These are phyloP conservation scores for Gossypium schwendimanii DNA, from an alignment of 441 rosid species.

Conservation along the genomic window DNA sequence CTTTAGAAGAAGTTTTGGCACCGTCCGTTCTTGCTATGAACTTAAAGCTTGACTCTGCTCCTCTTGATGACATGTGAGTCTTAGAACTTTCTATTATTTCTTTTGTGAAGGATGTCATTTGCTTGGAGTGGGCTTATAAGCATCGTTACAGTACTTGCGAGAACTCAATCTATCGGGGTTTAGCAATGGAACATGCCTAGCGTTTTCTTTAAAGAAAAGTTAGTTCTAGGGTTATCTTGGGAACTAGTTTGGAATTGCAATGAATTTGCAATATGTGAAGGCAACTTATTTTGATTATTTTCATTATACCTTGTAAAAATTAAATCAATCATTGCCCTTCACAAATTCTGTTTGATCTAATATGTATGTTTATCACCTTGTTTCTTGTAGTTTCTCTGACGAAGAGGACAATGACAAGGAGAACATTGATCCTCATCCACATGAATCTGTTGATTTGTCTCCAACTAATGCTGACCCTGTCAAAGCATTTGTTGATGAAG, in stretches of 20 bases:
- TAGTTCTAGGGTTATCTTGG: background rate
- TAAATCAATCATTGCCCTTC: background rate
- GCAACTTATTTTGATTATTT: background rate
- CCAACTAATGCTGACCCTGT: constrained; percentile 60
- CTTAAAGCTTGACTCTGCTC: constrained; percentile 59
- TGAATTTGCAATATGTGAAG: background rate
- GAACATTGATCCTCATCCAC: constrained; percentile 32
- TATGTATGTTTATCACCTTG: constrained; percentile 2
- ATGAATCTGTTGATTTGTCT: constrained; percentile 25
- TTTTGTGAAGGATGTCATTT: background rate
- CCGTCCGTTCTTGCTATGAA: constrained; percentile 64
- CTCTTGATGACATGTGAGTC: constrained; percentile 46
- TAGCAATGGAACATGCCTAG: background rate
- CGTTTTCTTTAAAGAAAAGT: background rate
- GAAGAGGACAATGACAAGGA: constrained; percentile 63
- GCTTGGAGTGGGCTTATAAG: background rate
- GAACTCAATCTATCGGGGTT: background rate
- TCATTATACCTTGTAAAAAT: background rate
- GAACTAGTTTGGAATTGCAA: constrained; percentile 2
- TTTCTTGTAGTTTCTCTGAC: constrained; percentile 46
- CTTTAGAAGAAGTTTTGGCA: constrained; percentile 56
- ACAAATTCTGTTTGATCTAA: background rate
- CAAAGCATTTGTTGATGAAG: constrained; percentile 80
- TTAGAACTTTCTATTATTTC: constrained; percentile 12
- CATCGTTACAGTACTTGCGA: background rate